Evolutionary conservation across 805 yeast genomes (phyloP).

Genomic region (Crinitomyces ghanaensis): DNA sequence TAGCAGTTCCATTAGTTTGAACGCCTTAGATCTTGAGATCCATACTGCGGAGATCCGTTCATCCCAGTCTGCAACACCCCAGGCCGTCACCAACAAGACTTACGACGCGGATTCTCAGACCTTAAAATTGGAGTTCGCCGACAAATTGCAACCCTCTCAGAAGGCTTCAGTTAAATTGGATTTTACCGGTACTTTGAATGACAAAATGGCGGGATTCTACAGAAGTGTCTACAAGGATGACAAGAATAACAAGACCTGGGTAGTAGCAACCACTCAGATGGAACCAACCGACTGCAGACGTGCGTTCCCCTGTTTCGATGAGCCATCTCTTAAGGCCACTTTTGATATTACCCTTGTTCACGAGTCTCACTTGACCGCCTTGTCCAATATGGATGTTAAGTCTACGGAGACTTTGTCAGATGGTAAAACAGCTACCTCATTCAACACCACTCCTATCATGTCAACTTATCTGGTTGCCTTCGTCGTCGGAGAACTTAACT

Average conservation of each 20-base stretch:
- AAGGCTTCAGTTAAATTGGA: slow-evolving; percentile 46
- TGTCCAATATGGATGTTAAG: slow-evolving; percentile 57
- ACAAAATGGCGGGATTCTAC: slow-evolving; percentile 66
- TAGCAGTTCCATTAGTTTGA: slow-evolving; percentile 40
- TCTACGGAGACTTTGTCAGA: slow-evolving; percentile 27
- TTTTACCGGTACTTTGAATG: slow-evolving; percentile 49
- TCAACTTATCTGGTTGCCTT: slow-evolving; percentile 66
- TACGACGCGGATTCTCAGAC: slow-evolving; percentile 49
- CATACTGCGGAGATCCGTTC: slow-evolving; percentile 32
- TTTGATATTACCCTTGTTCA: slow-evolving; percentile 49
- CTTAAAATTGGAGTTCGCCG: slow-evolving; percentile 45
- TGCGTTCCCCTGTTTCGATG: slow-evolving; percentile 70
- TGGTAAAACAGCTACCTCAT: slow-evolving; percentile 36
- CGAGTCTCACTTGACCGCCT: slow-evolving; percentile 40
- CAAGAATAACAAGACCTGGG: slow-evolving; percentile 40
- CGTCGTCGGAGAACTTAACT: slow-evolving; percentile 55
- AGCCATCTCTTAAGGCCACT: slow-evolving; percentile 58
- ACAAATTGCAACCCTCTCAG: slow-evolving; percentile 27
- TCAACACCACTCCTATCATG: slow-evolving; percentile 62
- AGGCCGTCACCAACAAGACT: slow-evolving; percentile 19
- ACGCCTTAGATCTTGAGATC: slow-evolving; percentile 55
- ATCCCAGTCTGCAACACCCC: slow-evolving; percentile 21
- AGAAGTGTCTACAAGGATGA: slow-evolving; percentile 48
- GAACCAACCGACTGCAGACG: slow-evolving; percentile 71
- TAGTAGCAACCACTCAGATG: slow-evolving; percentile 58